Base-by-base conservation (phyloP, 2,329 filamentous ascomycete genomes). In the Cladosporium sphaerospermum region DNA sequence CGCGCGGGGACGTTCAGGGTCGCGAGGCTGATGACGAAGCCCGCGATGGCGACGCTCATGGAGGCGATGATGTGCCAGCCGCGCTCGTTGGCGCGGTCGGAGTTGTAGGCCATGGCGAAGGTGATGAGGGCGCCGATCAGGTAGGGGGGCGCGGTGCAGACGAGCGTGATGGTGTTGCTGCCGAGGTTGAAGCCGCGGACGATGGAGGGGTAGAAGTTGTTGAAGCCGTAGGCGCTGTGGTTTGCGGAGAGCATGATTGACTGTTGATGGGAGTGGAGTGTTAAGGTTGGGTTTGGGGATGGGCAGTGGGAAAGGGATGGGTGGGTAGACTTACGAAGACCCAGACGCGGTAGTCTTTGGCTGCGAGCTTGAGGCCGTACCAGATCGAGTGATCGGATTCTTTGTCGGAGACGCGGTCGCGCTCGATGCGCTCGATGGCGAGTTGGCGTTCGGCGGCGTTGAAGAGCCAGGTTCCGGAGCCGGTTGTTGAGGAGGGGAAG, bases 381-480 rank as follows among this genome's bases (percentile, higher is more conserved):
- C 32, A 45, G 5, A 72, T 70, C 4, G 69, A 76, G 3, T 70
- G 72, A 41, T 69, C 72, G 3, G 36, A 49, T 23, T 67, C 66
- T 18, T 71, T 62, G 28, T 75, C 75, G 19, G 75, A 74, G 5
- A 80, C 71, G 9, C 76, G 78, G 55, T 82, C 63, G 5, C 57
- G 59, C 11, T 62, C 62, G n/a, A 65, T 64, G n/a, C 42, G 41
- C 9, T 45, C 41, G 14, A 37, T 44, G 3, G 41, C 49, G 2
- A 52, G 33, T 23, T 39, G 41, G 9, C 49, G 49, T 36, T 80
- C 76, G 1, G 39, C 23, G 19, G 75, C 72, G 1, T 67, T 67
- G 1, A 63, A 74, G 44, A 79, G 69, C 64, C 77, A 77, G 5
- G 60, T 62, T 48, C 62, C 62, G 19, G 56, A 28, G 8, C 33